These are phyloP conservation scores for Nakaseomyces bracarensis DNA, from an alignment of 1,139 yeast genomes.

Conservation along the genomic window DNA sequence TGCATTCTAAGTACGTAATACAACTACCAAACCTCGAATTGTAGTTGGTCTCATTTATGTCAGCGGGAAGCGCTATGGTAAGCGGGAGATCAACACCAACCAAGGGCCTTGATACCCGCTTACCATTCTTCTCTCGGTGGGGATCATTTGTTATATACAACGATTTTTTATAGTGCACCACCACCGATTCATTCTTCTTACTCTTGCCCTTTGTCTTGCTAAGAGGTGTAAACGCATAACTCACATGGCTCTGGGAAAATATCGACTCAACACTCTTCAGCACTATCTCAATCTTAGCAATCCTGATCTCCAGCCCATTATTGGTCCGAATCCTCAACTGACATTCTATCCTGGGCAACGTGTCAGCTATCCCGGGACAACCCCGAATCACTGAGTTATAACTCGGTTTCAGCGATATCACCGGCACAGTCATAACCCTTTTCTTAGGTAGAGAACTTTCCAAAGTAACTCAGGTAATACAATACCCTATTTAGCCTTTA, in stretches of 20 bases:
- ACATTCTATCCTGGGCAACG: constrained; percentile 37
- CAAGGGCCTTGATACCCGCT: constrained; percentile 29
- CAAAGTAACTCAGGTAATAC: no score
- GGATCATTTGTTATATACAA: constrained; percentile 30
- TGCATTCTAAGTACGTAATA: constrained; percentile 27
- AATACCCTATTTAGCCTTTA: no score
- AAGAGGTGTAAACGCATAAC: not conserved
- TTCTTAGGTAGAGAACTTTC: no score
- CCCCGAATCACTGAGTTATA: constrained; percentile 46
- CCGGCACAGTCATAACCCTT: constrained; percentile 24
- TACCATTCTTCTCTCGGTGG: constrained; percentile 13
- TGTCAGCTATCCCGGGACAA: constrained; percentile 57
- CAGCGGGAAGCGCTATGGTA: constrained; percentile 49
- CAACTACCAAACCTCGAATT: constrained; percentile 30
- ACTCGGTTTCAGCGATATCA: constrained; percentile 39
- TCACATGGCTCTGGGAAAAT: constrained; percentile 8
- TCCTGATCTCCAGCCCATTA: constrained; percentile 63
- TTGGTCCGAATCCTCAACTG: constrained; percentile 31
- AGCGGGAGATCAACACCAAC: constrained; percentile 55
- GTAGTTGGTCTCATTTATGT: constrained; percentile 39
- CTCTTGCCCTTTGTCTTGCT: constrained; percentile 2
- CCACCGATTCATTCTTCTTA: constrained; percentile 35
- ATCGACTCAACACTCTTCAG: constrained; percentile 29
- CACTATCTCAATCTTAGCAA: constrained; percentile 50
- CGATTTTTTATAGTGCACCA: constrained; percentile 26